These are phyloP conservation scores for Trichosporon coremiiforme DNA, from an alignment of 1,284 basidiomycete species.

Conservation along the genomic window DNA sequence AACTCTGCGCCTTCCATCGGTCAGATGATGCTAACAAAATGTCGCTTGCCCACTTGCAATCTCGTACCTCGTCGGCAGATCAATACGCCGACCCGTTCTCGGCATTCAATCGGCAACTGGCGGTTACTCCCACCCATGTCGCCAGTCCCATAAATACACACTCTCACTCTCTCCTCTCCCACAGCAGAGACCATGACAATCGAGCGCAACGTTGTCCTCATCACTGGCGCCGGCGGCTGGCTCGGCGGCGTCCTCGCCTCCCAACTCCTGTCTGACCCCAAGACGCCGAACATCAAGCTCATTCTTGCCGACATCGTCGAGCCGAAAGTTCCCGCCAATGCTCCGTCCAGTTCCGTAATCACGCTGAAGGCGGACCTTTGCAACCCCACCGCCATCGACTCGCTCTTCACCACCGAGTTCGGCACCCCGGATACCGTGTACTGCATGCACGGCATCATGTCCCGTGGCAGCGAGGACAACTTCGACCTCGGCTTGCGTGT, in stretches of 20 bases:
- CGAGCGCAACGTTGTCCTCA: constrained; percentile 43
- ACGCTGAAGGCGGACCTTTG: constrained; percentile 62
- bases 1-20: too few relatives aligned
- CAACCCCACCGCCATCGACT: constrained; percentile 57
- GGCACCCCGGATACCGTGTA: constrained; percentile 57
- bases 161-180: too few relatives aligned
- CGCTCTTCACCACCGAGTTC: constrained; percentile 54
- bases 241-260: constrained; percentile 50
- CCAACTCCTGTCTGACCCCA: constrained; percentile 47
- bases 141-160: too few relatives aligned
- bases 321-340: constrained; percentile 58
- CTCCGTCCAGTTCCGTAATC: constrained; percentile 45
- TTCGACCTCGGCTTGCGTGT: constrained; percentile 67
- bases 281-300: constrained; percentile 50
- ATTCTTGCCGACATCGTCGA: constrained; percentile 58
- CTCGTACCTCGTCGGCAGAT: not conserved
- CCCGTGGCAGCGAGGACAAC: constrained; percentile 65
- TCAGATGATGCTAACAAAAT: too few relatives aligned
- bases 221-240: constrained; percentile 53
- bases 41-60: not conserved
- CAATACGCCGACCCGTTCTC: not conserved
- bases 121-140: too few relatives aligned
- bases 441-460: constrained; percentile 68
- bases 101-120: constrained; percentile 1
- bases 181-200: constrained; percentile 30